Conservation (phyloP, 2,329 filamentous ascomycete species). For the Diaporthe vexans region DNA sequence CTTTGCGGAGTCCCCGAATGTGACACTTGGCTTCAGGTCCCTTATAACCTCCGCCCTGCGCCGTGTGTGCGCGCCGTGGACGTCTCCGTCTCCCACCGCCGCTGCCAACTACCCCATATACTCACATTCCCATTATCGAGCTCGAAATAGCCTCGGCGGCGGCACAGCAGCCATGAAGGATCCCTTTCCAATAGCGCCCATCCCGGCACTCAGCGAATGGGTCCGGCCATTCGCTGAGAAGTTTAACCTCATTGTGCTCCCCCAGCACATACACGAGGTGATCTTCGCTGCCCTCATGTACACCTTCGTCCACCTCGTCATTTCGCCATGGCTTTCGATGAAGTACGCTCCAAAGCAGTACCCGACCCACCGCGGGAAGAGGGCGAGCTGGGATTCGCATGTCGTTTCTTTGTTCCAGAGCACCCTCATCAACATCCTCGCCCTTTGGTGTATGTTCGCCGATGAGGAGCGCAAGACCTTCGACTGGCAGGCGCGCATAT, state of each 20-base stretch:
- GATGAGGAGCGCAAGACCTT: constrained; percentile 78
- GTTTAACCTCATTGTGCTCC: constrained; percentile 74
- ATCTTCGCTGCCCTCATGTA: constrained; percentile 77
- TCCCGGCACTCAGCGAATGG: constrained; percentile 69
- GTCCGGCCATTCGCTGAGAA: constrained; percentile 75
- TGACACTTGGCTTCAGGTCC: constrained; percentile 29
- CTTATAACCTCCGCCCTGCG: constrained; percentile 18
- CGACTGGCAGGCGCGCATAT: constrained; percentile 77
- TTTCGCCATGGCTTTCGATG: constrained; percentile 77
- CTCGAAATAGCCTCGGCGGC: constrained; percentile 26
- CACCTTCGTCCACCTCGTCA: constrained; percentile 73
- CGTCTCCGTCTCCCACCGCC: not conserved
- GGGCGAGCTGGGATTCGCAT: constrained; percentile 88
- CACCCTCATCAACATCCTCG: constrained; percentile 77
- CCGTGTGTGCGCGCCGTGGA: not conserved
- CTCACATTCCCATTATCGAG: not conserved
- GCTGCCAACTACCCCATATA: not conserved
- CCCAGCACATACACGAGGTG: constrained; percentile 84
- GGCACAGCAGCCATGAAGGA: constrained; percentile 72
- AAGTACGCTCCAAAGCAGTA: constrained; percentile 75
- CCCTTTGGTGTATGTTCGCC: constrained; percentile 78
- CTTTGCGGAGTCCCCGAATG: constrained; percentile 35
- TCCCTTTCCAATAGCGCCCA: constrained; percentile 75
- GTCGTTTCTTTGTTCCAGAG: constrained; percentile 88
- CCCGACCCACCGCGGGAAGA: constrained; percentile 72